Evolutionary conservation across 2,329 filamentous ascomycete species (phyloP).

Genomic region (Lachnellula willkommii): DNA sequence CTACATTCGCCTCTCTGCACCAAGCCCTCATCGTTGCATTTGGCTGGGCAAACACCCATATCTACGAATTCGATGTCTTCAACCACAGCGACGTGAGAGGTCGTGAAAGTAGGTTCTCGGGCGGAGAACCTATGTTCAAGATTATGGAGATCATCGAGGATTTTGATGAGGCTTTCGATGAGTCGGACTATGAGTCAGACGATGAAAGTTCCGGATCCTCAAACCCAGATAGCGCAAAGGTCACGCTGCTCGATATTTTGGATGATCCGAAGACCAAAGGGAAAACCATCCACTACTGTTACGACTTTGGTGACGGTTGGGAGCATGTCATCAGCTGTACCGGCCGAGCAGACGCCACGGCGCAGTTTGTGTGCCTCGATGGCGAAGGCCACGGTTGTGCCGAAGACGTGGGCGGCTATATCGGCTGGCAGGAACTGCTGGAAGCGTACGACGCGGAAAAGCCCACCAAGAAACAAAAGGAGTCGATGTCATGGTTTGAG

Average conservation of each 20-base stretch:
- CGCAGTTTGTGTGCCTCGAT: constrained; percentile 23
- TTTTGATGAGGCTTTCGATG: not conserved
- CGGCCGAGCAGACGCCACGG: constrained; percentile 13
- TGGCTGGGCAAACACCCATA: constrained; percentile 1
- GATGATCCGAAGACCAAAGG: not conserved
- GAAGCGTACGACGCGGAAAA: constrained; percentile 27
- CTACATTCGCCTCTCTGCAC: constrained; percentile 10
- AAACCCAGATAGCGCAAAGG: not conserved
- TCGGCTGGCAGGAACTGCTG: constrained; percentile 30
- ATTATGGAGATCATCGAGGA: not conserved
- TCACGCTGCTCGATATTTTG: not conserved
- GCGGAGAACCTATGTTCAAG: not conserved
- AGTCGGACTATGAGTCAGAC: not conserved
- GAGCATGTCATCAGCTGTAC: constrained; percentile 20
- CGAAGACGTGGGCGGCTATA: constrained; percentile 29
- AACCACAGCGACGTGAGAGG: not conserved
- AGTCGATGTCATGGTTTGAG: constrained; percentile 30
- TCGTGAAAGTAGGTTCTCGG: not conserved
- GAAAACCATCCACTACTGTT: constrained; percentile 20
- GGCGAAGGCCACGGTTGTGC: constrained; percentile 29
- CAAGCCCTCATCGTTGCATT: constrained; percentile 7
- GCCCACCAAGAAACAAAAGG: constrained; percentile 25
- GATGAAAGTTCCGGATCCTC: not conserved
- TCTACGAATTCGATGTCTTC: constrained; percentile 5
- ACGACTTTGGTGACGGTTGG: constrained; percentile 29